phyloP scores from a whole-genome alignment of 2,329 filamentous ascomycete genomes.

The Neonectria magnoliae region DNA sequence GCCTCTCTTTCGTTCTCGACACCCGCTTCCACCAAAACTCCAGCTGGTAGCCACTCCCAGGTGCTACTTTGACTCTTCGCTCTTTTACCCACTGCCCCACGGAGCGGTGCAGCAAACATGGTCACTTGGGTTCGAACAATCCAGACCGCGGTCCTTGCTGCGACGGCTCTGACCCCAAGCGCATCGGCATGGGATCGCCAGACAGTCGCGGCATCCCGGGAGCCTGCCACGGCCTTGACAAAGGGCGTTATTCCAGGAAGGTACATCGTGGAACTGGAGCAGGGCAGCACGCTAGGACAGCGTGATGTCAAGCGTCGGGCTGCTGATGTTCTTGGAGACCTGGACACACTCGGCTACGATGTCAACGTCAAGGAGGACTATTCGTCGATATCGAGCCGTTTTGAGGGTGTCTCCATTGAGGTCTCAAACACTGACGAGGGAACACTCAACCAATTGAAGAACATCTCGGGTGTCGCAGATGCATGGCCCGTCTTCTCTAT shows the following conservation, averaged over 20 bases:
- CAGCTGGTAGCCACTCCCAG: too few species aligned
- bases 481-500: constrained; percentile 22
- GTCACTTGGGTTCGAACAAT: too few species aligned
- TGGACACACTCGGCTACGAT: constrained; percentile 1
- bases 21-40: too few species aligned
- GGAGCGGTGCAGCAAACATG: too few species aligned
- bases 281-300: background rate
- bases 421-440: background rate
- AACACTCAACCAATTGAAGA: constrained; percentile 13
- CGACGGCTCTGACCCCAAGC: too few species aligned
- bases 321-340: background rate
- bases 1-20: too few species aligned
- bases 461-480: constrained; percentile 14
- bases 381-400: background rate
- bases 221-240: background rate
- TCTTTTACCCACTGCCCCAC: too few species aligned
- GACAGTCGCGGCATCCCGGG: background rate
- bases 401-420: constrained; percentile 11
- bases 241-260: constrained; percentile 3
- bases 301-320: background rate
- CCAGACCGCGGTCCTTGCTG: too few species aligned
- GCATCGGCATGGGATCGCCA: constrained; percentile 4
- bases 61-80: too few species aligned
- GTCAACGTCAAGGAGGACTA: constrained; percentile 1
- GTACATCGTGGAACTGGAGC: constrained; percentile 10